These are phyloP conservation scores for Sonneratia caseolaris DNA, from an alignment of 345 rosid genomes.

Conservation along the genomic window DNA sequence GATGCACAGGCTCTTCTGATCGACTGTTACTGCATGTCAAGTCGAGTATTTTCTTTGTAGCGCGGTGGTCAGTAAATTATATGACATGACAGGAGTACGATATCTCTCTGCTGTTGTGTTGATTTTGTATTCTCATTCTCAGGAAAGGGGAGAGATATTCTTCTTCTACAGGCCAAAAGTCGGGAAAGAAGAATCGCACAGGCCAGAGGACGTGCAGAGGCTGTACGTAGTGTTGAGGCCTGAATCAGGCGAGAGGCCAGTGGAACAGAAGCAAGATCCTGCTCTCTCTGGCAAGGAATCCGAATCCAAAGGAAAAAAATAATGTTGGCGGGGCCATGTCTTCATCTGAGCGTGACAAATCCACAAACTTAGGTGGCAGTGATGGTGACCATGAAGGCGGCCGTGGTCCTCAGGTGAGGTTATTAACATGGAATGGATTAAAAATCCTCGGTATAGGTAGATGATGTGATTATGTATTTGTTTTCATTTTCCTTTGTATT, in stretches of 20 bases:
- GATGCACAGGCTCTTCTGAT: no score
- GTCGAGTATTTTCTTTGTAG: background rate
- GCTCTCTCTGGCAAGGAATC: slow-evolving; percentile 50
- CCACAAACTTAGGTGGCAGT: background rate
- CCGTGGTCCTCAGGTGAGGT: slow-evolving; percentile 39
- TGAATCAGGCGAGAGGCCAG: slow-evolving; percentile 43
- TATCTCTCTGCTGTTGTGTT: background rate
- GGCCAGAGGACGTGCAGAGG: slow-evolving; percentile 51
- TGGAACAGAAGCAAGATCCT: slow-evolving; percentile 56
- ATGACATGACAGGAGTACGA: no score
- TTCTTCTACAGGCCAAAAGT: slow-evolving; percentile 80
- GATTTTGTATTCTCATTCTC: background rate
- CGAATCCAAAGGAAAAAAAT: slow-evolving; percentile 1
- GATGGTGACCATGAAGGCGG: slow-evolving; percentile 29
- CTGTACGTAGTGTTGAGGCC: slow-evolving; percentile 57
- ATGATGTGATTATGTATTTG: no score
- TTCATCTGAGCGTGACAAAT: background rate
- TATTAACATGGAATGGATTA: no score
- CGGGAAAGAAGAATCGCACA: slow-evolving; percentile 52
- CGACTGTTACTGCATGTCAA: no score
- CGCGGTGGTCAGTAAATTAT: no score
- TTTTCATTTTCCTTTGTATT: no score
- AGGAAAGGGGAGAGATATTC: slow-evolving; percentile 74
- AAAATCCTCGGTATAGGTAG: no score
- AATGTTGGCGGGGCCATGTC: background rate